phyloP scores from a whole-genome alignment of 2,329 filamentous ascomycete species.

The Lachnellula suecica region DNA sequence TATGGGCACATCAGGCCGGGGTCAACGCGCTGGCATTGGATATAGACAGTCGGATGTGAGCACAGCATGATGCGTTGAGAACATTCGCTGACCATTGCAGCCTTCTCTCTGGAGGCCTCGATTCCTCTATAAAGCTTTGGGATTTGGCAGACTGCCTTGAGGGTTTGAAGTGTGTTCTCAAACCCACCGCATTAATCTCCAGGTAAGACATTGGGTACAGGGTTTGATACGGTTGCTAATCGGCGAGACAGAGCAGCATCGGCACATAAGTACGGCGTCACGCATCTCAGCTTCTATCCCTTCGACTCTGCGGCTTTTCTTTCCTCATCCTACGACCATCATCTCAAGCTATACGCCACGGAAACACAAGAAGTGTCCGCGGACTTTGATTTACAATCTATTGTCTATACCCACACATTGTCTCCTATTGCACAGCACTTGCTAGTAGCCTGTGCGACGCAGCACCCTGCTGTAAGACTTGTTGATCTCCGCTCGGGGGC shows the following conservation, averaged over 20 bases:
- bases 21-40: conserved; percentile 80
- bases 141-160: conserved; percentile 66
- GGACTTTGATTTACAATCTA: conserved; percentile 66
- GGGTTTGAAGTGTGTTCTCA: conserved; percentile 45
- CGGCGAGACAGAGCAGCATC: conserved; percentile 23
- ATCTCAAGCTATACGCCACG: conserved; percentile 73
- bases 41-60: conserved; percentile 75
- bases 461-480: conserved; percentile 79
- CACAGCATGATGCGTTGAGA: not conserved
- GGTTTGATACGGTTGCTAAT: conserved; percentile 4
- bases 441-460: conserved; percentile 84
- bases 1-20: conserved; percentile 72
- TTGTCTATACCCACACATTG: conserved; percentile 74
- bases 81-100: conserved; percentile 39
- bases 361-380: conserved; percentile 59
- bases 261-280: conserved; percentile 69
- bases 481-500: conserved; percentile 84
- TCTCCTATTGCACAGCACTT: conserved; percentile 72
- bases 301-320: conserved; percentile 76
- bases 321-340: conserved; percentile 76
- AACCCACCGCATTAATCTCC: conserved; percentile 51
- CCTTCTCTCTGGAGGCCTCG: conserved; percentile 81
- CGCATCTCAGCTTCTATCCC: conserved; percentile 74
- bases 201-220: too few species aligned
- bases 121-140: conserved; percentile 84